phyloP scores from a whole-genome alignment of 768 basidiomycete species.

The Rhodotorula taiwanensis region DNA sequence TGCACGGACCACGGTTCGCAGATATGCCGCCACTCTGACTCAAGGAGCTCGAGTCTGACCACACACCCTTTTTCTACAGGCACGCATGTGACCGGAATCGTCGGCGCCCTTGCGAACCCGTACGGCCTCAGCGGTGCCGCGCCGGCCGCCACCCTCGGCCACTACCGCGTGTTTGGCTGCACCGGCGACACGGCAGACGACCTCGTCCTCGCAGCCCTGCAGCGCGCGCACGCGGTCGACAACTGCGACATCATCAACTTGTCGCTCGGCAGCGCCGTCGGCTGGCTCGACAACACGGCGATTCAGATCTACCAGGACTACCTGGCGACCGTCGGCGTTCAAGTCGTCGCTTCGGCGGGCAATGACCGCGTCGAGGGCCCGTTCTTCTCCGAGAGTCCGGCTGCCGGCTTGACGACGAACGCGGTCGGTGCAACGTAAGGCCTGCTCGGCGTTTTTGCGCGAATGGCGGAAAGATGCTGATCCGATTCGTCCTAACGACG shows the following conservation, averaged over 20 bases:
- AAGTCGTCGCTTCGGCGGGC: constrained; percentile 53
- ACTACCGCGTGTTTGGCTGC: constrained; percentile 53
- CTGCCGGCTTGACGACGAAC: constrained; percentile 55
- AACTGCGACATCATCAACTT: constrained; percentile 58
- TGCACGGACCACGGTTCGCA: background rate
- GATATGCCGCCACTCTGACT: no score
- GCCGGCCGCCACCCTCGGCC: constrained; percentile 53
- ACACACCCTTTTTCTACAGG: constrained; percentile 10
- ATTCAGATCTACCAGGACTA: constrained; percentile 57
- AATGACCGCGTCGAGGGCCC: constrained; percentile 56
- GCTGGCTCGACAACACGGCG: constrained; percentile 57
- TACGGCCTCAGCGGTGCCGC: constrained; percentile 68
- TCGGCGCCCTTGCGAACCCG: constrained; percentile 56
- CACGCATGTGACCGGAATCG: constrained; percentile 52
- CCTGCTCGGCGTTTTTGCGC: background rate
- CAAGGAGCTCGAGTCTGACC: no score
- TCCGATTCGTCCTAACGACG: background rate
- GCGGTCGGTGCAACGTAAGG: constrained; percentile 43
- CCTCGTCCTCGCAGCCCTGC: constrained; percentile 43
- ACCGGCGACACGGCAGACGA: constrained; percentile 48
- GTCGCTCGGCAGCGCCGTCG: constrained; percentile 58
- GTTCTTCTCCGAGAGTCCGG: constrained; percentile 57
- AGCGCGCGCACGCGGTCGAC: constrained; percentile 51
- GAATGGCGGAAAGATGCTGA: background rate
- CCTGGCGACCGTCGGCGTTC: constrained; percentile 50